Evolutionary conservation across 2,329 filamentous ascomycete genomes (phyloP).

Genomic region (Scedosporium apiospermum): DNA sequence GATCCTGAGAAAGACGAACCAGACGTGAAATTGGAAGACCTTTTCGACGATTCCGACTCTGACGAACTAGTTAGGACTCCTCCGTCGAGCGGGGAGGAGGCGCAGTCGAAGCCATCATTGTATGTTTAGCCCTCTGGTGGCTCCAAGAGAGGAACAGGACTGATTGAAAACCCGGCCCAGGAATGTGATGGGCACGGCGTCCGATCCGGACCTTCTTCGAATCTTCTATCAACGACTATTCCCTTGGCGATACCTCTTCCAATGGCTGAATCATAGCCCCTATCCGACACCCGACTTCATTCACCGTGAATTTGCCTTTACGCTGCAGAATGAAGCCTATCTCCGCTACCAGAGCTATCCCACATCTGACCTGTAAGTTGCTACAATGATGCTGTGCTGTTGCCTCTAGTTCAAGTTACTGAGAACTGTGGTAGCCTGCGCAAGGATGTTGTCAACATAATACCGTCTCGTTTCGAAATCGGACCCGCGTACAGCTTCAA

Average conservation of each 20-base stretch:
- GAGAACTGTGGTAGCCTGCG: slow-evolving; percentile 49
- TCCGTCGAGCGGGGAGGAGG: slow-evolving; percentile 17
- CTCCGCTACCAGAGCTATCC: slow-evolving; percentile 73
- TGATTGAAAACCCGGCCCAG: not conserved
- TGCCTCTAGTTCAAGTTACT: not conserved
- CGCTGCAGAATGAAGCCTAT: slow-evolving; percentile 85
- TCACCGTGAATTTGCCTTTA: slow-evolving; percentile 93
- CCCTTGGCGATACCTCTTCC: slow-evolving; percentile 88
- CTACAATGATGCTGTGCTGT: not conserved
- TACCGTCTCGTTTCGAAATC: slow-evolving; percentile 94
- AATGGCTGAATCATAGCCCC: slow-evolving; percentile 94
- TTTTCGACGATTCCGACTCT: slow-evolving; percentile 41
- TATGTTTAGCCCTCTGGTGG: not conserved
- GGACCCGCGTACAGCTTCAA: slow-evolving; percentile 95
- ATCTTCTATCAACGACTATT: slow-evolving; percentile 95
- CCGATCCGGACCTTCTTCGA: slow-evolving; percentile 57
- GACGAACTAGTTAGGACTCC: slow-evolving; percentile 45
- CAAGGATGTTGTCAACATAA: slow-evolving; percentile 80
- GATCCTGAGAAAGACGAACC: slow-evolving; percentile 8
- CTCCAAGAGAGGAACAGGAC: not conserved
- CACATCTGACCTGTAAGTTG: slow-evolving; percentile 40
- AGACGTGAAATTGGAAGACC: not conserved
- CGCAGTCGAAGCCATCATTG: not conserved
- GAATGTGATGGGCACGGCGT: slow-evolving; percentile 4
- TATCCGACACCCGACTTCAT: slow-evolving; percentile 79